These are phyloP conservation scores for Rosellinia necatrix DNA, from an alignment of 2,329 filamentous ascomycete species.

Conservation along the genomic window DNA sequence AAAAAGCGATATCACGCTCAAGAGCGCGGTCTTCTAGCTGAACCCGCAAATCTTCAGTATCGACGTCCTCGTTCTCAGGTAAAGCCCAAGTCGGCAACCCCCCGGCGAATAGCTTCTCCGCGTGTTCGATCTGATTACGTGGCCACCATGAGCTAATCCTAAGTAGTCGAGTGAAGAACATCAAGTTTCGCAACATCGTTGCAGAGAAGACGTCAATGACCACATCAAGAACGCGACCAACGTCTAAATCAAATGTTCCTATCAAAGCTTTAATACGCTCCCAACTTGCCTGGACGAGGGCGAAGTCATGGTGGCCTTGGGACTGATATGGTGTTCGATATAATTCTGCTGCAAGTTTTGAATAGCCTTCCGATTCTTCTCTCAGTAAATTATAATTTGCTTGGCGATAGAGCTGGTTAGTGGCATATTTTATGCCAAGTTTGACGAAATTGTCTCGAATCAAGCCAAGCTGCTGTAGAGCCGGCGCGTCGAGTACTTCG, in stretches of 20 bases:
- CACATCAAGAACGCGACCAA: slow-evolving; percentile 91
- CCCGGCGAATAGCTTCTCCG: slow-evolving; percentile 54
- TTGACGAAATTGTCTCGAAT: slow-evolving; percentile 84
- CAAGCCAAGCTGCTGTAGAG: slow-evolving; percentile 77
- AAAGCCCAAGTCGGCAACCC: slow-evolving; percentile 86
- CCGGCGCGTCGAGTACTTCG: slow-evolving; percentile 76
- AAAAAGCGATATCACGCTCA: slow-evolving; percentile 76
- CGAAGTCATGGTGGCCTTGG: slow-evolving; percentile 71
- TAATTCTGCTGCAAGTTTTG: slow-evolving; percentile 92
- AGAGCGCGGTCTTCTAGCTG: slow-evolving; percentile 60
- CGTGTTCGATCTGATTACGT: slow-evolving; percentile 56
- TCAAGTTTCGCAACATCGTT: slow-evolving; percentile 87
- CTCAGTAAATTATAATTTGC: slow-evolving; percentile 95
- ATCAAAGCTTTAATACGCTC: slow-evolving; percentile 93
- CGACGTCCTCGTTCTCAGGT: slow-evolving; percentile 60
- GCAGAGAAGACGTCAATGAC: slow-evolving; percentile 94
- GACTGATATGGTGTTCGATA: slow-evolving; percentile 77
- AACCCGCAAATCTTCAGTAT: slow-evolving; percentile 69
- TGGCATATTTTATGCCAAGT: slow-evolving; percentile 85
- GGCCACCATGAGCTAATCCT: slow-evolving; percentile 98
- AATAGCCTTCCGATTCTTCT: slow-evolving; percentile 96
- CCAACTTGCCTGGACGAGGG: slow-evolving; percentile 82
- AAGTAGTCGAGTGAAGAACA: slow-evolving; percentile 93
- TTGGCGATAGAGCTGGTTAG: slow-evolving; percentile 91
- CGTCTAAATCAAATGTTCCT: slow-evolving; percentile 95